Base-by-base conservation (phyloP, 371 early-diverging fungal species). In the Mortierella sp. region DNA sequence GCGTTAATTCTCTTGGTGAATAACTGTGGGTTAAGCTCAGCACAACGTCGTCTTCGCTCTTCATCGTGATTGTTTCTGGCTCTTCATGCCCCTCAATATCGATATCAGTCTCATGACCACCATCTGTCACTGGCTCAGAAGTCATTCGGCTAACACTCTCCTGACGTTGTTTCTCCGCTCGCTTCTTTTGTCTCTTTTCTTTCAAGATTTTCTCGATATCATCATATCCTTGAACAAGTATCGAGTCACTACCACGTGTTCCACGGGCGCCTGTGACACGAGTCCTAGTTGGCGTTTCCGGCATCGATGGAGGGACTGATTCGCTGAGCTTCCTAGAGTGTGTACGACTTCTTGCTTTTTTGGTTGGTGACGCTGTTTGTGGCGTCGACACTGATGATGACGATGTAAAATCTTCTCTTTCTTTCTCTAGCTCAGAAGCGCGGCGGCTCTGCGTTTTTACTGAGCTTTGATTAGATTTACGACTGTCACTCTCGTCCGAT, bases 141-240 rank as follows among this genome's bases (percentile, higher is more conserved):
- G 38, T 53, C 13, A 33, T 67, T 40, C 74, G 45, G 43, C 52
- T 58, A 8, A 40, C 19, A 21, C 67, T 65, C 10, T 66, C 66
- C 9, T 38, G 67, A 6, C 62, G 64, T 40, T 48, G 36, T 32
- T 53, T 60, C 62, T 70, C 74, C 43, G 55, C 67, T 2, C 69
- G 71, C 63, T 72, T 81, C 69, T 53, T 75, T 28, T 36, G 59
- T 28, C 81, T 59, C 61, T 76, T 81, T 28, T 67, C 69, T 67
- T 76, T 75, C 58, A 81, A 53, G 24, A 72, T 47, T 2, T 50
- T 61, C 55, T 81, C 81, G 21, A 76, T 81, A 24, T 81, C 81
- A 38, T 81, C 81, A 55, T 75, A 68, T 2, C 50, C 63, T 55
- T 57, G 53, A n/a, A 76, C 72, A 40, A 72, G 38, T 8, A 32